phyloP scores from a whole-genome alignment of 306 rosid species.

The Geum urbanum region DNA sequence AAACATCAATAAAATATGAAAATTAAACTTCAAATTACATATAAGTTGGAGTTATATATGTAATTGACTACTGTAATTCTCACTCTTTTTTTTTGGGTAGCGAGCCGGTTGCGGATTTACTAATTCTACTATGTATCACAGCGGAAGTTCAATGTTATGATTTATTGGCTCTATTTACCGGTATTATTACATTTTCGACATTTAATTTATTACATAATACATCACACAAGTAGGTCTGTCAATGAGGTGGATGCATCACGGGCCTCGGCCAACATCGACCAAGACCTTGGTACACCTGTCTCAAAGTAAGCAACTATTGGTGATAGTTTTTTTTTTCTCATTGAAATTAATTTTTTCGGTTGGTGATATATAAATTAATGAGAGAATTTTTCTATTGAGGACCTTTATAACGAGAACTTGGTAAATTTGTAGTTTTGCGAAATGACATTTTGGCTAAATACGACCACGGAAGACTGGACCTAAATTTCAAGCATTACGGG shows the following conservation, averaged over 20 bases:
- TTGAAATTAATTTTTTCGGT: too few species aligned
- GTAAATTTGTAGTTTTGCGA: slow-evolving; percentile 50
- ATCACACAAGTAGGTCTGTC: too few species aligned
- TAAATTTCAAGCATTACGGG: slow-evolving; percentile 62
- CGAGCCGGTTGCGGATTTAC: slow-evolving; percentile 32
- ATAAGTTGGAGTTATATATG: too few species aligned
- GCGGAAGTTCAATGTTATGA: slow-evolving; percentile 64
- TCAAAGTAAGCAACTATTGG: slow-evolving; percentile 51
- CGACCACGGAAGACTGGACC: slow-evolving; percentile 43
- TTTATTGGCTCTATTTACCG: slow-evolving; percentile 51
- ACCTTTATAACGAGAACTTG: too few species aligned
- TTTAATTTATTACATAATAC: background rate
- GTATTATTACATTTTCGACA: slow-evolving; percentile 20
- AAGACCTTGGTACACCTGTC: slow-evolving; percentile 80
- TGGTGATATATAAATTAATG: too few species aligned
- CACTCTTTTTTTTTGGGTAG: slow-evolving; percentile 18
- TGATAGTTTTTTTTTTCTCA: too few species aligned
- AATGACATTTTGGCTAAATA: slow-evolving; percentile 52
- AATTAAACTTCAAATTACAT: too few species aligned
- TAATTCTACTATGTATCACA: slow-evolving; percentile 40
- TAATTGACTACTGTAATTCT: too few species aligned
- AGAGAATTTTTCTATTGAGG: too few species aligned
- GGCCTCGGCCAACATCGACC: slow-evolving; percentile 77
- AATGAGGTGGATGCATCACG: too few species aligned
- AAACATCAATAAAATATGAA: background rate